Base-by-base conservation (phyloP, 2,329 filamentous ascomycete species). In the Neonectria sp. region DNA sequence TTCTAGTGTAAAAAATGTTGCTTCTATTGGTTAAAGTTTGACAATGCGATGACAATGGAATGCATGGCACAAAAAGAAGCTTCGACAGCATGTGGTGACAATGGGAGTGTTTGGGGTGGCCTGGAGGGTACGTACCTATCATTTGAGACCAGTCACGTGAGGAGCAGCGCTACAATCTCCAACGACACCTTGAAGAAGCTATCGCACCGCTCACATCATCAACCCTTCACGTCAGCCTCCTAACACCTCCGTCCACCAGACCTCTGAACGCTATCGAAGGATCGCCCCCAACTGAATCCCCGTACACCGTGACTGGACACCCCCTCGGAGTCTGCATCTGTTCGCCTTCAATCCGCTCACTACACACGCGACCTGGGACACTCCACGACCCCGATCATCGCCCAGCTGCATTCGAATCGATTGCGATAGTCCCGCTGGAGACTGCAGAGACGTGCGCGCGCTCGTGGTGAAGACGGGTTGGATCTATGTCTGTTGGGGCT, bases 401-500 rank as follows among this genome's bases (percentile, higher is more conserved):
- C 53, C 53, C 51, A 53, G 7, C 61, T 49, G 64, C 55, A 40
- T 69, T 31, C 53, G 37, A 40, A 55, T 45, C 63, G 60, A 71
- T 65, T 49, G 43, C 55, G 33, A 51, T 52, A 63, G 56, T 60
- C 56, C 9, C 48, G 27, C 27, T 45, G 67, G 59, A 65, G 67
- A 61, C 55, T 64, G 37, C 45, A 49, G n/a, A 65, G 33, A 65
- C 52, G 59, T 46, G 63, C 45, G 65, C 63, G 55, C 55, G 48
- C 40, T 70, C 59, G 63, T 69, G 57, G 55, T 67, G 60, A 65
- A 65, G 66, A 67, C 61, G 51, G 57, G 61, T 67, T 69, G 67
- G 67, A 65, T 58, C 55, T 11, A 71, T 73, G 70, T 70, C 69
- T 63, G 55, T 56, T 70, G 61, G 48, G 64, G 68, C 66, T 72